Evolutionary conservation across 2,329 filamentous ascomycete genomes (phyloP), one percentile per base, ranked within the genome.

Genomic region (Dactylonectria estremocensis): DNA sequence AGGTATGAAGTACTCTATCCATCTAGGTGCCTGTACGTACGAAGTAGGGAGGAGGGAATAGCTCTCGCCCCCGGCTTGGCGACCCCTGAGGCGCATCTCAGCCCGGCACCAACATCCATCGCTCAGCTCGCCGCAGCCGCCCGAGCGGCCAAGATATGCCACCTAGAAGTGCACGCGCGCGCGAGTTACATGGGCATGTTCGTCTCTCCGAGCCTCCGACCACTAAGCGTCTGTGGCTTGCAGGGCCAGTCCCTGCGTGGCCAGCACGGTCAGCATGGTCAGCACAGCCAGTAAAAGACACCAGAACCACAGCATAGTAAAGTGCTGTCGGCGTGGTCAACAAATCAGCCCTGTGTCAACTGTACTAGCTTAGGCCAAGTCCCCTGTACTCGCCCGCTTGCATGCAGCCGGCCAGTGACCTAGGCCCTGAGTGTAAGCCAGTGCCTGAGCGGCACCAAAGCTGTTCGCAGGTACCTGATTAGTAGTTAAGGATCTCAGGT

Each of bases 41-140:
- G n/a, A n/a, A n/a, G 24, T 49, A 35, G 35, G 28, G 20, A 37
- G 9, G 46, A 52, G 18, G 61, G 24, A 20, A 1, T 40, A n/a
- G 40, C 40, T 16, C 35, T 5, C 35, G 14, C 14, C 49, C 28
- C 6, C 24, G 48, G 28, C 40, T 40, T 61, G 48, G 62, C 45
- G 16, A 61, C 64, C 52, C 57, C 64, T 61, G 64, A 61, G 50
- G 33, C 63, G 57, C 57, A 66, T 50, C 56, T 46, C 57, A 49
- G 20, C 55, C 57, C 35, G 28, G 53, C 64, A 67, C 45, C 37
- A 14, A 13, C 53, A 64, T 64, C 59, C 54, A 64, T 63, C 54
- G 59, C 33, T 50, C 54, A 53, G 46, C 31, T 58, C 37, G 61
- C 37, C 45, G 49, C 43, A 33, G 35, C 46, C 40, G n/a, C 18